A percentile compares a stretch with the other conserved stretches of the same genome.
phyloP scores from a whole-genome alignment of 2,329 filamentous ascomycete species.

The Camillea tinctor region DNA sequence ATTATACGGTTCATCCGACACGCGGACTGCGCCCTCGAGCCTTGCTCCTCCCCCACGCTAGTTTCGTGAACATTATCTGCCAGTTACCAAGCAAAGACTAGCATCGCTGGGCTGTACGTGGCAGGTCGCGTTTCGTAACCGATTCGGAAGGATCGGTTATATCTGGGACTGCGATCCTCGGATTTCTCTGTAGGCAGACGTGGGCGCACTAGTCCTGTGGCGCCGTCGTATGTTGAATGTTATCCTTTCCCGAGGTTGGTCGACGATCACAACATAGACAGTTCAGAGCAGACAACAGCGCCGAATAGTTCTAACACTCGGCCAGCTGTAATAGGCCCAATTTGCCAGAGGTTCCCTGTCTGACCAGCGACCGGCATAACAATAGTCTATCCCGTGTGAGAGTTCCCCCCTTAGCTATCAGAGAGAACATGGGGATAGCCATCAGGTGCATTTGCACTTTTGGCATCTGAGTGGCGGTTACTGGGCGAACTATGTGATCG shows the following conservation, averaged over 20 bases:
- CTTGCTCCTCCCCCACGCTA: not conserved
- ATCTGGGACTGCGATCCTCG: not conserved
- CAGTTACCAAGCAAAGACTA: not conserved
- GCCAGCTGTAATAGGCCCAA: not conserved
- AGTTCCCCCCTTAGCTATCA: not conserved
- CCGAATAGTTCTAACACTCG: not conserved
- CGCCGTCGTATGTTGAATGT: not conserved
- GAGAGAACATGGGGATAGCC: not conserved
- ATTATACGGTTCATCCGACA: not conserved
- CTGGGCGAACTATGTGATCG: not conserved
- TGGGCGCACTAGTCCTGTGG: not conserved
- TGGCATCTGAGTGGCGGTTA: not conserved
- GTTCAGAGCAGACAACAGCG: not conserved
- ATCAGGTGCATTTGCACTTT: not conserved
- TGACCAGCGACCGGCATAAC: not conserved
- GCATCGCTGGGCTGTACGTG: not conserved
- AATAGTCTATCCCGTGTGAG: not conserved
- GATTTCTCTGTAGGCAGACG: not conserved
- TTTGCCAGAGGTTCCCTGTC: not conserved
- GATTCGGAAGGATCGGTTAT: not conserved
- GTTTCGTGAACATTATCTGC: not conserved
- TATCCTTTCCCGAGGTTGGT: not conserved
- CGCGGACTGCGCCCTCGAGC: not conserved
- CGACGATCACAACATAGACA: not conserved
- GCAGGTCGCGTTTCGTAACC: not conserved